A percentile compares a stretch with the other conserved stretches of the same genome.
Conservation (phyloP, 768 basidiomycete species). For the Hygrophoropsis aurantiaca region DNA sequence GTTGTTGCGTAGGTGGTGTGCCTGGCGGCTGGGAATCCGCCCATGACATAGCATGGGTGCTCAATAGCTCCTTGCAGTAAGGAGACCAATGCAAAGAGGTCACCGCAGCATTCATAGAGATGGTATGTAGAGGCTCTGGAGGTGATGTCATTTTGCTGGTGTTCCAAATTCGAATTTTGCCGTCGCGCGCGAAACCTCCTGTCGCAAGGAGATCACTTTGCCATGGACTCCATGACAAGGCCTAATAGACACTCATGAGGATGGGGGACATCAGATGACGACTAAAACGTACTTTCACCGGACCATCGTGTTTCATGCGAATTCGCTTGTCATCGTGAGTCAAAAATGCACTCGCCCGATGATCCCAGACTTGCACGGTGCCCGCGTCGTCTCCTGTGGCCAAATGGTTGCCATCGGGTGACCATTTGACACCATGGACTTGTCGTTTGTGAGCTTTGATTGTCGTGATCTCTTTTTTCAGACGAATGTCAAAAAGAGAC, state of each 20-base stretch:
- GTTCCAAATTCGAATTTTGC: constrained; percentile 55
- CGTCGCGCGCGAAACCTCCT: constrained; percentile 65
- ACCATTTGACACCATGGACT: constrained; percentile 42
- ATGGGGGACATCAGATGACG: not conserved
- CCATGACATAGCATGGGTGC: constrained; percentile 59
- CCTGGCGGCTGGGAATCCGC: constrained; percentile 16
- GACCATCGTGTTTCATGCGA: constrained; percentile 42
- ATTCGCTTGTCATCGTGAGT: constrained; percentile 31
- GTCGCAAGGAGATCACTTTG: constrained; percentile 65
- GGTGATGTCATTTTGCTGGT: constrained; percentile 40
- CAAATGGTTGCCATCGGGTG: constrained; percentile 37
- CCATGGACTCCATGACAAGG: constrained; percentile 77
- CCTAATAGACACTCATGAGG: constrained; percentile 36
- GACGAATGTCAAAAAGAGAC: constrained; percentile 36
- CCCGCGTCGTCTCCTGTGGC: constrained; percentile 43
- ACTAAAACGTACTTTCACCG: constrained; percentile 38
- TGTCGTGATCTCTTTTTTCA: constrained; percentile 23
- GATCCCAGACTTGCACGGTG: constrained; percentile 45
- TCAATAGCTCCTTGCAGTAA: constrained; percentile 83
- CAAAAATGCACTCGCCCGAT: constrained; percentile 32
- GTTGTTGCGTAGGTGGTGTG: constrained; percentile 15
- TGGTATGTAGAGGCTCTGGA: constrained; percentile 47
- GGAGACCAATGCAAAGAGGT: constrained; percentile 69
- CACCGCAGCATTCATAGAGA: constrained; percentile 47
- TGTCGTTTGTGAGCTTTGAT: constrained; percentile 33